Evolutionary conservation across 805 yeast species (phyloP).

Genomic region (Lipomyces spencermartinsiae): DNA sequence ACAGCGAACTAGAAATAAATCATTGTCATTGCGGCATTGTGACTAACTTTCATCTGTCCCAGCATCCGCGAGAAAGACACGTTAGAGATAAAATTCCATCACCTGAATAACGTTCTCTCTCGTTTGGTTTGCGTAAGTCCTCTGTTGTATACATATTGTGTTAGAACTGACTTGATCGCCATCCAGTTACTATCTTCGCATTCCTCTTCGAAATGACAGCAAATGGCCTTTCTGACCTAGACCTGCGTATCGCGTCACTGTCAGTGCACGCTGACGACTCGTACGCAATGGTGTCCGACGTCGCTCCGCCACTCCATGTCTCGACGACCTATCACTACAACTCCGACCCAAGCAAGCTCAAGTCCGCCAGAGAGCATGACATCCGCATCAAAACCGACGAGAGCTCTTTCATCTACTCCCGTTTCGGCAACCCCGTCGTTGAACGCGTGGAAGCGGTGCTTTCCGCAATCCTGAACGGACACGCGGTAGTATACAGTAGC

Average conservation of each 20-base stretch:
- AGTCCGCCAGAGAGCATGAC: constrained; percentile 45
- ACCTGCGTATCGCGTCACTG: constrained; percentile 37
- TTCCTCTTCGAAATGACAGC: constrained; percentile 6
- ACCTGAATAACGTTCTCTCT: too few species aligned
- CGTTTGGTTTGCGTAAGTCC: too few species aligned
- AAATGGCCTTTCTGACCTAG: constrained; percentile 5
- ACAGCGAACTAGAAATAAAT: too few species aligned
- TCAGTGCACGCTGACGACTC: constrained; percentile 75
- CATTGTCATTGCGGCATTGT: too few species aligned
- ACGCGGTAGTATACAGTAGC: constrained; percentile 72
- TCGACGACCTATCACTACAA: constrained; percentile 78
- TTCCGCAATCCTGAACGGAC: constrained; percentile 63
- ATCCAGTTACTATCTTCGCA: not conserved
- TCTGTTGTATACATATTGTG: too few species aligned
- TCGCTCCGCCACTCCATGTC: constrained; percentile 79
- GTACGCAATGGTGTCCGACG: constrained; percentile 45
- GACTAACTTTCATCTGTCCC: too few species aligned
- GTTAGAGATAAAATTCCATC: too few species aligned
- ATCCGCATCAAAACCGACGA: constrained; percentile 42
- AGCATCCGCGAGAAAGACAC: too few species aligned
- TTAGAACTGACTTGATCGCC: too few species aligned
- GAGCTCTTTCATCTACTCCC: constrained; percentile 64
- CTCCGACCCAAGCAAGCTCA: constrained; percentile 61
- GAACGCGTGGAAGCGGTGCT: constrained; percentile 70
- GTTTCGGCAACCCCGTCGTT: constrained; percentile 76